Evolutionary conservation across 2,329 filamentous ascomycete species (phyloP), one percentile per base, ranked within the genome.

Genomic region (Fusarium temperatum): DNA sequence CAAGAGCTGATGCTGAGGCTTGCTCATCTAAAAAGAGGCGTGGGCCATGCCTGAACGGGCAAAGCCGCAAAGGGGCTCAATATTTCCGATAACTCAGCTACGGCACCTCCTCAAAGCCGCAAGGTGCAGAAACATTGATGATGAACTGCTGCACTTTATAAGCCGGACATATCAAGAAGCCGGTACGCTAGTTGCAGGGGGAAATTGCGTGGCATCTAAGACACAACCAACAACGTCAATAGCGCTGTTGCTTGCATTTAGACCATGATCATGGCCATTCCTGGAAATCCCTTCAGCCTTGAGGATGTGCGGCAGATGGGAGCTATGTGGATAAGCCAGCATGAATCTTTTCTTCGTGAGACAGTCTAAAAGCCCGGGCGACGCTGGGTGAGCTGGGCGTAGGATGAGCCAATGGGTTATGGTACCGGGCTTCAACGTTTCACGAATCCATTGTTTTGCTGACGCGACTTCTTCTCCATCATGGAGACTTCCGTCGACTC

Each of bases 131-230:
- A 61, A 48, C 39, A 50, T 47, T 28, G 51, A 58, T 51, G 48
- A 17, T 38, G 20, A 59, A 68, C 30, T 44, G 32, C 41, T 45
- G 39, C 47, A 54, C 54, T 68, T n/a, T 53, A 57, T 53, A 57
- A 53, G 38, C 30, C 54, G 24, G 39, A 47, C 41, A 45, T 70
- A 30, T 41, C 45, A 26, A 50, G 28, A 51, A 67, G 44, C 24
- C 38, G 56, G 57, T 69, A 58, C 65, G 57, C 70, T 57, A 72
- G 63, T 38, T 24, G 42, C 24, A 65, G 63, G 66, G 59, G 66
- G 67, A 64, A 74, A 74, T 74, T 74, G 56, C 54, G 68, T 74
- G 63, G 71, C 58, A 68, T 67, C 50, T 50, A 41, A 42, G 47
- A 42, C n/a, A 57, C 44, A 51, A 48, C 54, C 53, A 66, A 66